Conservation (phyloP, 176 grass and related monocot genomes). For the Coix lacrymajobi region DNA sequence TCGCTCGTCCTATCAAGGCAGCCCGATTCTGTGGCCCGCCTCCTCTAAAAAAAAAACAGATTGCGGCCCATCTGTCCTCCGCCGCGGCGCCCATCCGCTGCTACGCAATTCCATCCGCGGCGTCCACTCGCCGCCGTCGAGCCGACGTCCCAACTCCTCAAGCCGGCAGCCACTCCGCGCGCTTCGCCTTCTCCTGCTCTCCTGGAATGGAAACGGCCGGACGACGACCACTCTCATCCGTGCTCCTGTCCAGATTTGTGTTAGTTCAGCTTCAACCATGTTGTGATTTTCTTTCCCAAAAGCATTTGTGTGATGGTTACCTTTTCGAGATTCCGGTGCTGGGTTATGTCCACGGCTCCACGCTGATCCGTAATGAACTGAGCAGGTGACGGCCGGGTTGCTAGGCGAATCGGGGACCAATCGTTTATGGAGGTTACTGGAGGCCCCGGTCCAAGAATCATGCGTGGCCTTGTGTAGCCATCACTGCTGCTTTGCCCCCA, state of each 20-base stretch:
- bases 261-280: not conserved
- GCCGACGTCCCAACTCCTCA: not conserved
- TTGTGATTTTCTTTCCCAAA: too few relatives aligned
- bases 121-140: not conserved
- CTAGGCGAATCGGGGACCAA: slow-evolving; percentile 5
- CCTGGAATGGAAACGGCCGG: not conserved
- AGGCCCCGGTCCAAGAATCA: not conserved
- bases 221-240: not conserved
- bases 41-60: not conserved
- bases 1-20: not conserved
- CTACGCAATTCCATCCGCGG: not conserved
- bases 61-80: not conserved
- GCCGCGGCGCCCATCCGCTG: not conserved
- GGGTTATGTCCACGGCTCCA: not conserved
- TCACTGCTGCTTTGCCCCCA: slow-evolving; percentile 25
- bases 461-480: not conserved
- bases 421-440: not conserved
- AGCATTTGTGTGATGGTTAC: not conserved
- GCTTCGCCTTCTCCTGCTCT: not conserved
- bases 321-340: not conserved
- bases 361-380: slow-evolving; percentile 21
- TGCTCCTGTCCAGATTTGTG: not conserved
- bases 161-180: not conserved
- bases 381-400: not conserved
- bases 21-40: not conserved